Percentiles rank a stretch among this genome's conserved stretches.
Conservation (phyloP, 1,284 basidiomycete genomes). For the Golubevia pallescens region DNA sequence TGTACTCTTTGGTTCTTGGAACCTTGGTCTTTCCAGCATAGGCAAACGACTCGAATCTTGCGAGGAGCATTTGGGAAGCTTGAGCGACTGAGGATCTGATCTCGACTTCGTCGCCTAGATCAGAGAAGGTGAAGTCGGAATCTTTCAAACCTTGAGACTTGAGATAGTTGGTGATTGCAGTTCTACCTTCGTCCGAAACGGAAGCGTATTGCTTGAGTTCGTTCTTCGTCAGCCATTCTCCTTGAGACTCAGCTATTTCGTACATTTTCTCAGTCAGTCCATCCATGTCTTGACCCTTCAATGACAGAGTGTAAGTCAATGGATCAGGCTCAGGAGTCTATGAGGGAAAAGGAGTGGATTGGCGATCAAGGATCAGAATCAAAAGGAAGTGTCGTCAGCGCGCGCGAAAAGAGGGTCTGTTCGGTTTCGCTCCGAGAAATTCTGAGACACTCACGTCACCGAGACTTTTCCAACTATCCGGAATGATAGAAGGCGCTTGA, state of each 20-base stretch:
- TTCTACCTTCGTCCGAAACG: conserved; percentile 1
- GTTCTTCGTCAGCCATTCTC: conserved; percentile 13
- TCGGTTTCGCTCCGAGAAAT: not conserved
- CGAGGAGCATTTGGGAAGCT: conserved; percentile 10
- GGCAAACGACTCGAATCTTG: conserved; percentile 8
- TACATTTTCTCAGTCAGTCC: conserved; percentile 17
- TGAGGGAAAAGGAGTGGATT: no score
- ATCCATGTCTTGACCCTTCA: conserved; percentile 7
- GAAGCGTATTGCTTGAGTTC: conserved; percentile 14
- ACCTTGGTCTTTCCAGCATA: conserved; percentile 1
- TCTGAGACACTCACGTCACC: not conserved
- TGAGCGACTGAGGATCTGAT: conserved; percentile 16
- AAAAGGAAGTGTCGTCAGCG: no score
- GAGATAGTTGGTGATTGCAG: conserved; percentile 11
- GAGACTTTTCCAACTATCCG: not conserved
- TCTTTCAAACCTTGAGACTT: conserved; percentile 6
- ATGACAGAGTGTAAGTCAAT: conserved; percentile 14
- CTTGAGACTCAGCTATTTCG: conserved; percentile 4
- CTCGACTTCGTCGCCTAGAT: conserved; percentile 10
- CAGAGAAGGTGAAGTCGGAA: conserved; percentile 3
- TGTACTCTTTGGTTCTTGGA: conserved; percentile 10
- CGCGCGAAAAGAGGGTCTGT: no score
- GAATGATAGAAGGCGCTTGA: conserved; percentile 4
- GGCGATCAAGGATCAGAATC: no score
- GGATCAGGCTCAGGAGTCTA: not conserved